These are phyloP conservation scores for Garcia nutans DNA, from an alignment of 345 rosid species.

Conservation along the genomic window DNA sequence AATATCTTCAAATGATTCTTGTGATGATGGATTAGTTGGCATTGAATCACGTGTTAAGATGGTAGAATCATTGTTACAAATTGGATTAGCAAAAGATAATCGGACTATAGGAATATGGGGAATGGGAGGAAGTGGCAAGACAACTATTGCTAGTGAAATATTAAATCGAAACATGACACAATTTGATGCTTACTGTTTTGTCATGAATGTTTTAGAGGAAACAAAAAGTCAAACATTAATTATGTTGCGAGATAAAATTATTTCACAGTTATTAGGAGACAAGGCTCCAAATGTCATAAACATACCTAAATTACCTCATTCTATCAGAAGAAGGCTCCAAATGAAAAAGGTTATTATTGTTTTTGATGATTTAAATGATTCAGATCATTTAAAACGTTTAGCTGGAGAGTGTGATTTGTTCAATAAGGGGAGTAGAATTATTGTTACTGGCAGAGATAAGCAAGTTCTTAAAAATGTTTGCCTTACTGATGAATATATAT, in stretches of 20 bases:
- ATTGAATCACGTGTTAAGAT: not conserved
- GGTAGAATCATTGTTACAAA: not conserved
- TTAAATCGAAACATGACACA: not conserved
- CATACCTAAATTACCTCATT: too few species aligned
- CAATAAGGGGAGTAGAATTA: conserved; percentile 1
- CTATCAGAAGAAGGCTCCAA: too few species aligned
- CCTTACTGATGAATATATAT: not conserved
- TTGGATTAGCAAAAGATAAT: not conserved
- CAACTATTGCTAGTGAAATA: not conserved
- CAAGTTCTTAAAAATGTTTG: not conserved
- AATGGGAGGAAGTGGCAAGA: not conserved
- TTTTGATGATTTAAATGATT: not conserved
- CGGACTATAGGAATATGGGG: not conserved
- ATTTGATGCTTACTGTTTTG: not conserved
- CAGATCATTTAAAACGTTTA: not conserved
- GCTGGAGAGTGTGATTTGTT: not conserved
- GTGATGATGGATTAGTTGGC: not conserved
- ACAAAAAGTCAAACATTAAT: too few species aligned
- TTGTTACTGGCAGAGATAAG: conserved; percentile 4
- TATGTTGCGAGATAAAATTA: too few species aligned
- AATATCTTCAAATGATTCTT: not conserved
- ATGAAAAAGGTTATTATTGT: not conserved
- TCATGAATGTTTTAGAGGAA: too few species aligned
- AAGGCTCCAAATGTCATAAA: too few species aligned
- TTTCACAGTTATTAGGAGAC: too few species aligned